phyloP scores from a whole-genome alignment of 805 yeast species.

The Torulaspora delbrueckii region DNA sequence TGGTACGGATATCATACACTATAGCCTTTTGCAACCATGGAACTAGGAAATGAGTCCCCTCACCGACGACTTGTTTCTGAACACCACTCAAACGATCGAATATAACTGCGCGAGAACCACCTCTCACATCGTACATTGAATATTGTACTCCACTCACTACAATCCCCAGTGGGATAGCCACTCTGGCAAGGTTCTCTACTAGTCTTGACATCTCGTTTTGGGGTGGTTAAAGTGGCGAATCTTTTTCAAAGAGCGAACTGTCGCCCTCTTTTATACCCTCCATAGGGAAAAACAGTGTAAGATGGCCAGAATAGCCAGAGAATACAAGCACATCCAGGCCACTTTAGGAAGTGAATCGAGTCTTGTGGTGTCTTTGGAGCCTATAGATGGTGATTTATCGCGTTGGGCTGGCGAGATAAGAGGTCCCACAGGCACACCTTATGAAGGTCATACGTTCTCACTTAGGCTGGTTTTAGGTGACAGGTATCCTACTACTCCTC shows the following conservation, averaged over 20 bases:
- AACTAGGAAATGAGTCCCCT: constrained; percentile 90
- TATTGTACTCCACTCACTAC: constrained; percentile 69
- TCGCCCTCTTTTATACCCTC: constrained; percentile 1
- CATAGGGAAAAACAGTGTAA: neutral
- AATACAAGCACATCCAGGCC: constrained; percentile 16
- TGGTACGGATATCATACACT: constrained; percentile 88
- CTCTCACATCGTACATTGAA: constrained; percentile 89
- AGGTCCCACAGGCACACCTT: constrained; percentile 53
- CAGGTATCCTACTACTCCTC: constrained; percentile 58
- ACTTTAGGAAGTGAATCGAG: neutral
- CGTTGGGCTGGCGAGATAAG: constrained; percentile 48
- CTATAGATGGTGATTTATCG: constrained; percentile 39
- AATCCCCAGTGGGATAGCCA: constrained; percentile 70
- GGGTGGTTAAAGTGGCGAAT: neutral
- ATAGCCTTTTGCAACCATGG: constrained; percentile 97
- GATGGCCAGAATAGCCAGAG: constrained; percentile 21
- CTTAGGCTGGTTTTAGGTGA: constrained; percentile 43
- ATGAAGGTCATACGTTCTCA: constrained; percentile 48
- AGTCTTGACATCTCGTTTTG: constrained; percentile 17
- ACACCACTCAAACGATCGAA: constrained; percentile 91
- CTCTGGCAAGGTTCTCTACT: constrained; percentile 30
- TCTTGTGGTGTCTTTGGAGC: neutral
- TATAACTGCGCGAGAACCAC: constrained; percentile 93
- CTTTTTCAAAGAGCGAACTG: neutral
- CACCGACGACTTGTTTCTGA: constrained; percentile 82